Base-by-base conservation (phyloP, 1,284 basidiomycete genomes). In the Erythrobasidium hasegawianum region DNA sequence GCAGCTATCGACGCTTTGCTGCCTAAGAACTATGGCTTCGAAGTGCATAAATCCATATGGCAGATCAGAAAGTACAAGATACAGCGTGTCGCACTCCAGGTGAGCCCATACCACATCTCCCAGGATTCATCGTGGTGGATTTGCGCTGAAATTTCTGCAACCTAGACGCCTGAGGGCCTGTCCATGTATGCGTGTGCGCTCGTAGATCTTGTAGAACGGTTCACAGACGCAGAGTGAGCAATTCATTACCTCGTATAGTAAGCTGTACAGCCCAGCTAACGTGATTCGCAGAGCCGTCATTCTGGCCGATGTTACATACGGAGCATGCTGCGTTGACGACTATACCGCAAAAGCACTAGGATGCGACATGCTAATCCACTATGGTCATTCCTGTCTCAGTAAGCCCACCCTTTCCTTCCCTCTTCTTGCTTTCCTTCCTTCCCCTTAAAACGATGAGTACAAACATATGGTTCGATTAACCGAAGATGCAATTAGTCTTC, bases 301-400 rank as follows among this genome's bases (percentile, higher is more conserved):
- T 67, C 88, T 96, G 86, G 92, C 91, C 14, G 96, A 99, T 79
- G 96, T 99, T 20, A 99, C 96, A 0, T 99, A 99, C 74, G 92
- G 96, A 14, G 96, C 96, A 24, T 99, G 96, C 78, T 99, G 96
- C 75, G 88, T 99, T 67, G 96, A 99, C 76, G 96, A 99, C 78
- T 98, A 91, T 76, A 97, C 95, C 0, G 96, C 96, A 0, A 85
- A 89, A 59, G 95, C 94, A 9, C 81, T 98, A 68, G 96, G 96
- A 1, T 97, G 94, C 74, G 96, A 99, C 77, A 93, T 98, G 90
- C 84, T 99, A 24, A 84, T 99, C 0, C 96, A 99, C 76, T 99
- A 98, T 77, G 96, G 96, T 0, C 96, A 99, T 78, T 93, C 89
- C 67, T 99, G 96, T 79, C 83, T 98, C 47, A 91, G 92, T 95